These are phyloP conservation scores for Ottelia alismoides DNA, from an alignment of 106 monocot genomes.

Conservation along the genomic window DNA sequence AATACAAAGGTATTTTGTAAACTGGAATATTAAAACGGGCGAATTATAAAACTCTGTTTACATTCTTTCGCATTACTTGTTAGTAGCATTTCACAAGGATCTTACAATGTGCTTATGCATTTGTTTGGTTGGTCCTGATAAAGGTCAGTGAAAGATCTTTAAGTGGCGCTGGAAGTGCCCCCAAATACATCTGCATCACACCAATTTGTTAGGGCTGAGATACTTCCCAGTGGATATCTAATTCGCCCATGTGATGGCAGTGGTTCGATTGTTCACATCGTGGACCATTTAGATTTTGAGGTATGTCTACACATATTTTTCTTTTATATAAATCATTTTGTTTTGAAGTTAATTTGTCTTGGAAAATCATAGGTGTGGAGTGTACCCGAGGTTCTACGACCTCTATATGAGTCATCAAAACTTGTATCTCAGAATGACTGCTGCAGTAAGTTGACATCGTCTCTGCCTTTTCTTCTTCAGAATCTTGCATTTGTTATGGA, in stretches of 20 bases:
- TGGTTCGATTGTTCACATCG: slow-evolving; percentile 68
- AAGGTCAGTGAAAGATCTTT: slow-evolving; percentile 83
- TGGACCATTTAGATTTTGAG: slow-evolving; percentile 71
- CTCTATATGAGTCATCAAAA: slow-evolving; percentile 68
- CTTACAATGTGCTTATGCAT: no score
- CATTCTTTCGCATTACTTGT: no score
- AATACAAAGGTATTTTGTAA: no score
- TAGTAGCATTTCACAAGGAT: no score
- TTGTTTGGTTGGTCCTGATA: no score
- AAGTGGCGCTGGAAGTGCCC: slow-evolving; percentile 48
- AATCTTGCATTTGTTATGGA: neutral
- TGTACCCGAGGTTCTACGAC: slow-evolving; percentile 70
- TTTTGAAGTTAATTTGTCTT: neutral
- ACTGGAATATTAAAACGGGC: no score
- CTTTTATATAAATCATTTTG: slow-evolving; percentile 1
- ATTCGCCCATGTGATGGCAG: slow-evolving; percentile 67
- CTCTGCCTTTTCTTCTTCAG: neutral
- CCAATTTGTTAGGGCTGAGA: slow-evolving; percentile 63
- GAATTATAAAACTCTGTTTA: no score
- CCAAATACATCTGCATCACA: slow-evolving; percentile 38
- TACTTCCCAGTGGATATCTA: slow-evolving; percentile 66
- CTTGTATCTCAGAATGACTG: slow-evolving; percentile 66
- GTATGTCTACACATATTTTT: slow-evolving; percentile 14
- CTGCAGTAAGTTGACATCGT: slow-evolving; percentile 35
- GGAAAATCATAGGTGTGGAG: slow-evolving; percentile 59